These are phyloP conservation scores for Suillus paluster DNA, from an alignment of 768 basidiomycete genomes.

Conservation along the genomic window DNA sequence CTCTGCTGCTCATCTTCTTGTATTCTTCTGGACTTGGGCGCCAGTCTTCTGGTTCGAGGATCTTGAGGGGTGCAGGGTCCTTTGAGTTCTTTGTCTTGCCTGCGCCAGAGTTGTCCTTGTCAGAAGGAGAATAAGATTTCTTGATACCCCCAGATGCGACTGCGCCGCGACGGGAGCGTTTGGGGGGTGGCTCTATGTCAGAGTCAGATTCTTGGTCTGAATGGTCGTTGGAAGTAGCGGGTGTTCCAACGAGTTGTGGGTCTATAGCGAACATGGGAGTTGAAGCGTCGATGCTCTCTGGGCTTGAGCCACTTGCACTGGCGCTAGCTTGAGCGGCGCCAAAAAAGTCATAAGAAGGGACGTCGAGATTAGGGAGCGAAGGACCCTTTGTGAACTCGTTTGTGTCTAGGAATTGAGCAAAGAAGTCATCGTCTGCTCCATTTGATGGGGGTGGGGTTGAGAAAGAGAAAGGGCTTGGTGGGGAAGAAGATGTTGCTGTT, in stretches of 20 bases:
- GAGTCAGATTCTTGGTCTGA: slow-evolving; percentile 42
- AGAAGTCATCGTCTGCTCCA: slow-evolving; percentile 38
- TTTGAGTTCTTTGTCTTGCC: slow-evolving; percentile 27
- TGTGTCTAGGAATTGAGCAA: slow-evolving; percentile 48
- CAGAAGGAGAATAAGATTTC: slow-evolving; percentile 52
- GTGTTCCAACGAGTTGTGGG: slow-evolving; percentile 76
- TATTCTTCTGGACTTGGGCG: slow-evolving; percentile 91
- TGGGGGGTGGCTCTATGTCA: slow-evolving; percentile 37
- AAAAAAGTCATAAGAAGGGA: slow-evolving; percentile 46
- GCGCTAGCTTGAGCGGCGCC: slow-evolving; percentile 36
- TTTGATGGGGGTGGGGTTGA: slow-evolving; percentile 42
- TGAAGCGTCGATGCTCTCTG: slow-evolving; percentile 18
- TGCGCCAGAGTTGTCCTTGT: slow-evolving; percentile 30
- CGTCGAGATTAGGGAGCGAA: slow-evolving; percentile 32
- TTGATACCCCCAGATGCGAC: slow-evolving; percentile 75
- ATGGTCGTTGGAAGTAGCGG: slow-evolving; percentile 47
- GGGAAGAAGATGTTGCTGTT: too few species aligned
- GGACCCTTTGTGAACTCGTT: slow-evolving; percentile 40
- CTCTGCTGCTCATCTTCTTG: slow-evolving; percentile 92
- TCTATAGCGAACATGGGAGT: slow-evolving; percentile 58
- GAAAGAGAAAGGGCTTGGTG: slow-evolving; percentile 42
- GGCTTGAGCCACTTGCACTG: slow-evolving; percentile 27
- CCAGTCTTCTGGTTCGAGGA: slow-evolving; percentile 68
- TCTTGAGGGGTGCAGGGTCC: slow-evolving; percentile 31
- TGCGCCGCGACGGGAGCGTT: slow-evolving; percentile 65